These are phyloP conservation scores for Lasiodiplodia sp. DNA, from an alignment of 2,329 filamentous ascomycete species.

Conservation along the genomic window DNA sequence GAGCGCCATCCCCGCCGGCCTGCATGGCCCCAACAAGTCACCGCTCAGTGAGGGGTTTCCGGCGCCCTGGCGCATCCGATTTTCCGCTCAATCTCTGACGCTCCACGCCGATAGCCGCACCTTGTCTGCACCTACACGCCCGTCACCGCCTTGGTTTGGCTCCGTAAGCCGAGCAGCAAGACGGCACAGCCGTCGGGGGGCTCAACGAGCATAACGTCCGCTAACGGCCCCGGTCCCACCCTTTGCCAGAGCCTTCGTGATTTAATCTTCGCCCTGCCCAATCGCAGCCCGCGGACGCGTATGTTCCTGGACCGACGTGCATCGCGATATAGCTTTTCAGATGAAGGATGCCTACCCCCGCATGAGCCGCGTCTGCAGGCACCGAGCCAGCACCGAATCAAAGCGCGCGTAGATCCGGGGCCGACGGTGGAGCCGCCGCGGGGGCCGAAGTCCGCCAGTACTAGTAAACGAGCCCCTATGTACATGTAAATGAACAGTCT, in stretches of 20 bases:
- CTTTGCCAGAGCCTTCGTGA: too few species aligned
- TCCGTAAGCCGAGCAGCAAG: neutral
- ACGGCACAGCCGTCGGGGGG: neutral
- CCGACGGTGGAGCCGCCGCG: constrained; percentile 3
- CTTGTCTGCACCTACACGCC: constrained; percentile 14
- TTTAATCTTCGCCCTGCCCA: neutral
- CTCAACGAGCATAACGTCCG: neutral
- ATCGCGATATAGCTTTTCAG: neutral
- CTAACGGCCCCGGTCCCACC: neutral
- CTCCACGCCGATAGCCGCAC: neutral
- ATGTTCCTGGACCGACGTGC: neutral
- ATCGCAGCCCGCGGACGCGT: neutral
- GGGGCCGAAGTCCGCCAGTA: neutral
- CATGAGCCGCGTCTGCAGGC: constrained; percentile 2
- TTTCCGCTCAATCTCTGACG: constrained; percentile 11
- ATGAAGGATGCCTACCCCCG: neutral
- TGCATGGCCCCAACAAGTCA: constrained; percentile 10
- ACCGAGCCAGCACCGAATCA: constrained; percentile 1
- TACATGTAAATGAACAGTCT: neutral
- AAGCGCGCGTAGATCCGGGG: constrained; percentile 10
- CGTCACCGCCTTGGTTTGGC: constrained; percentile 3
- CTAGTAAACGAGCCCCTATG: neutral
- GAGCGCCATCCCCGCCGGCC: neutral
- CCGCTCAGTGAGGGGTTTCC: neutral
- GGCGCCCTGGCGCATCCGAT: constrained; percentile 11